Evolutionary conservation across 78 protist genomes (phyloP), one percentile per base, ranked within the genome.

Genomic region (Cavenderia fasciculata): DNA sequence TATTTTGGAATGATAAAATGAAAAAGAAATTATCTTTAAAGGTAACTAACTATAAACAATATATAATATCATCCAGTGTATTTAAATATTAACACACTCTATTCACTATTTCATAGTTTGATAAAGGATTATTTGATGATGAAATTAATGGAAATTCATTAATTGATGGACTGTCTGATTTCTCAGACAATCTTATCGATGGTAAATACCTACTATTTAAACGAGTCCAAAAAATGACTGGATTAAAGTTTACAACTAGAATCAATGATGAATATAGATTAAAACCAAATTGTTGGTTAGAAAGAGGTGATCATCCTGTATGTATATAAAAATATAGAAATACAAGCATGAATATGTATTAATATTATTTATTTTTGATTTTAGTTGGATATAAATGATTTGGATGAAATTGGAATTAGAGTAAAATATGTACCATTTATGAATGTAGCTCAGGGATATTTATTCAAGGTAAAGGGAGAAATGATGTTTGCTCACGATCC

Each of bases 151-250:
- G 88, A 4, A 69, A 79, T 54, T 65, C 88, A 3, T 59, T 79
- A 11, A 54, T 66, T 1, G n/a, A 52, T 0, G 52, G 65, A 51
- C 46, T 79, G n/a, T 62, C 70, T 11, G 46, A 74, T 18, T 79
- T 79, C 23, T 44, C 54, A 1, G 92, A 74, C 63, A 70, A 85
- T 40, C 29, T 57, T 2, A 73, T 70, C 16, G 86, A 74, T 74
- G 92, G 92, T n/a, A 87, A 87, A 19, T 72, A 76, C 43, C 62
- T 87, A n/a, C 41, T 88, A 2, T 88, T 88, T 38, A 62, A 72
- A 52, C 11, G 94, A 51, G 59, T 88, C 33, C 94, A 88, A 51
- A 88, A 88, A 52, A 88, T 88, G 94, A 88, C 87, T 0, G 94
- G 94, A 8, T 29, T 88, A 23, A 69, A 66, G 43, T 75, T 75